Base-by-base conservation (phyloP, 208 protist genomes). In the Strigomonas galati region DNA sequence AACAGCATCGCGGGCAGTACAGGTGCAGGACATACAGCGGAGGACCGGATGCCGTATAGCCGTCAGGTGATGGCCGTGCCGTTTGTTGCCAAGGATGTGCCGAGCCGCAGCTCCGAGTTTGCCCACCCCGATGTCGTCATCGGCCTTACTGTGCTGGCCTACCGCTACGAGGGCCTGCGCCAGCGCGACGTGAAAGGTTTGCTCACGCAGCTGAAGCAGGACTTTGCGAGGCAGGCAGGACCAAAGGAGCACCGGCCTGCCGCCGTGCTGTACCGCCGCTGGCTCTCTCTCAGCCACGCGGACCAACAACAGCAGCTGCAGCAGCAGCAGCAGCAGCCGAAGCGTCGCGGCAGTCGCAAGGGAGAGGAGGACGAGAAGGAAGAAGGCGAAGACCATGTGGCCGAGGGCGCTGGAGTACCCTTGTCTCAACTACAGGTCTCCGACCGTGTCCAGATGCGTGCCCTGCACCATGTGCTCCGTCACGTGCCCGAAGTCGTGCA, bases 41-140 rank as follows among this genome's bases (percentile, higher is more conserved):
- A 44, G 27, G 44, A 72, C 9, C 68, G 65, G 17, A 94, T 94
- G 76, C 93, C 94, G 5, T 77, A 81, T 54, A 91, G 88, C 61
- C 84, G 93, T 1, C 68, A 73, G 52, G 67, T 96, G 67, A 92
- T 93, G 69, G 95, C 95, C 1, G 81, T 98, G 7, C 96, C 97
- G 0, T 98, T 98, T 67, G 92, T 98, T 46, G 96, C 95, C 54
- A 98, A 98, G 81, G 97, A 98, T 55, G 91, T 97, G 31, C 97
- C 97, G 24, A 97, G 91, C 43, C 79, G 81, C 44, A 91, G 87
- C 51, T 95, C 85, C 57, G 96, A 98, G 80, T 98, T 98, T 62
- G 94, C 95, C 10, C 95, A 98, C 62, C 95, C 95, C 15, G 95
- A 98, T 63, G 93, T 98, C 15, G 89, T 97, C 57, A 82, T 98